A percentile compares a stretch with the other conserved stretches of the same genome.
Evolutionary conservation across 192 early-diverging fungal species (phyloP).

Genomic region (Mortierella claussenii): DNA sequence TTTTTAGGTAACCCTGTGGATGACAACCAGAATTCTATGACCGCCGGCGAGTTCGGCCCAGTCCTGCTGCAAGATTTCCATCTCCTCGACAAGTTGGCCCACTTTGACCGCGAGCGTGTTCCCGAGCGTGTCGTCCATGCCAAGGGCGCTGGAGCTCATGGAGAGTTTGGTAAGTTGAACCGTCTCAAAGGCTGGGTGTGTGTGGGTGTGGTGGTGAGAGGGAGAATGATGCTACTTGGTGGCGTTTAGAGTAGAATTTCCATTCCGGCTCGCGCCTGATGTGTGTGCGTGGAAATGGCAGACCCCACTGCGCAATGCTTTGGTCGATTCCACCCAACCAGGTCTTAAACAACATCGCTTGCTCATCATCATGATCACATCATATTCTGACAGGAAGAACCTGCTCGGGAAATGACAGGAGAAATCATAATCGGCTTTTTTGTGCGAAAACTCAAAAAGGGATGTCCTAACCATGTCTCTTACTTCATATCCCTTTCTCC

Average conservation of each 20-base stretch:
- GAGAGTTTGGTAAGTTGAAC: slow-evolving; percentile 69
- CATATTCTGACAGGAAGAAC: background rate
- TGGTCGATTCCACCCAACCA: too few relatives aligned
- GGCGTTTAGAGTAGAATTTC: too few relatives aligned
- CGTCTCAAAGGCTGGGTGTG: too few relatives aligned
- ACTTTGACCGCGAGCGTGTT: slow-evolving; percentile 83
- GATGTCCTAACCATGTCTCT: too few relatives aligned
- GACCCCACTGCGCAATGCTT: background rate
- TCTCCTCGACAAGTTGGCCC: slow-evolving; percentile 80
- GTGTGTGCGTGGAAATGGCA: too few relatives aligned
- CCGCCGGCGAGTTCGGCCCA: slow-evolving; percentile 74
- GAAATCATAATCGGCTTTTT: too few relatives aligned
- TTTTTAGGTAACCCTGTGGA: slow-evolving; percentile 73
- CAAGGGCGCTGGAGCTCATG: slow-evolving; percentile 82
- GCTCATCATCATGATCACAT: too few relatives aligned
- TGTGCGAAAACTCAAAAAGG: too few relatives aligned
- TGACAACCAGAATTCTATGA: slow-evolving; percentile 78
- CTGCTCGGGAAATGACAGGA: too few relatives aligned
- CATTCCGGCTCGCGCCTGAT: too few relatives aligned
- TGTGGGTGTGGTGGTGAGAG: too few relatives aligned
- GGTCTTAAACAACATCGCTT: too few relatives aligned
- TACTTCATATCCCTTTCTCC: background rate
- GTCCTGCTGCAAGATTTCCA: slow-evolving; percentile 79
- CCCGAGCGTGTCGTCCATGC: slow-evolving; percentile 87
- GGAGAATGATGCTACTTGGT: background rate